Evolutionary conservation across 1,284 basidiomycete genomes (phyloP).

Genomic region (Malassezia cuniculi): DNA sequence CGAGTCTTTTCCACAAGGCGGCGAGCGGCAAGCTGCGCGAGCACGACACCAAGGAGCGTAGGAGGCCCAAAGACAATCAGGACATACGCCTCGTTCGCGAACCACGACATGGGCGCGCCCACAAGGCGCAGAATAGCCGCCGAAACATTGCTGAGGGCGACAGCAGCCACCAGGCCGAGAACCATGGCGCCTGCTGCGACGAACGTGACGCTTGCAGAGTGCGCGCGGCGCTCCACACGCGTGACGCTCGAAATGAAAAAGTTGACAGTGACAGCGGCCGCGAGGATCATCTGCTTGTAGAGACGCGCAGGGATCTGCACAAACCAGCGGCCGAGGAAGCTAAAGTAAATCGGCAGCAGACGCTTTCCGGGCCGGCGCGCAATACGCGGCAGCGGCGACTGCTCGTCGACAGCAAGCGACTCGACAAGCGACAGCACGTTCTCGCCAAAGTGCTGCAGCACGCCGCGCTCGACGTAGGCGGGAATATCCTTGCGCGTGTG

Average conservation of each 20-base stretch:
- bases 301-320: conserved; percentile 50
- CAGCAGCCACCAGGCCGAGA: conserved; percentile 43
- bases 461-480: conserved; percentile 66
- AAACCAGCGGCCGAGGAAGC: conserved; percentile 44
- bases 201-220: conserved; percentile 23
- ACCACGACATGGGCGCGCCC: conserved; percentile 50
- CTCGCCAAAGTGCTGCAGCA: conserved; percentile 74
- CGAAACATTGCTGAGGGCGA: conserved; percentile 58
- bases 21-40: conserved; percentile 55
- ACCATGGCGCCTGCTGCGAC: conserved; percentile 23
- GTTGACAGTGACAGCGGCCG: conserved; percentile 32
- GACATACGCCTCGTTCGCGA: conserved; percentile 57
- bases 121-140: conserved; percentile 60
- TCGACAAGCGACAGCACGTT: conserved; percentile 72
- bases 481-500: conserved; percentile 78
- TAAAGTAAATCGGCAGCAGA: conserved; percentile 59
- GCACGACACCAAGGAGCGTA: conserved; percentile 51
- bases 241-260: conserved; percentile 40
- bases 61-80: conserved; percentile 67
- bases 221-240: conserved; percentile 40
- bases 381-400: conserved; percentile 33
- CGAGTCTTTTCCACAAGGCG: conserved; percentile 48
- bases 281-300: conserved; percentile 37
- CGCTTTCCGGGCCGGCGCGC: conserved; percentile 12
- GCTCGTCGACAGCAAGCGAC: conserved; percentile 51